Base-by-base conservation (phyloP, 2,329 filamentous ascomycete species). In the Cadophora malorum region DNA sequence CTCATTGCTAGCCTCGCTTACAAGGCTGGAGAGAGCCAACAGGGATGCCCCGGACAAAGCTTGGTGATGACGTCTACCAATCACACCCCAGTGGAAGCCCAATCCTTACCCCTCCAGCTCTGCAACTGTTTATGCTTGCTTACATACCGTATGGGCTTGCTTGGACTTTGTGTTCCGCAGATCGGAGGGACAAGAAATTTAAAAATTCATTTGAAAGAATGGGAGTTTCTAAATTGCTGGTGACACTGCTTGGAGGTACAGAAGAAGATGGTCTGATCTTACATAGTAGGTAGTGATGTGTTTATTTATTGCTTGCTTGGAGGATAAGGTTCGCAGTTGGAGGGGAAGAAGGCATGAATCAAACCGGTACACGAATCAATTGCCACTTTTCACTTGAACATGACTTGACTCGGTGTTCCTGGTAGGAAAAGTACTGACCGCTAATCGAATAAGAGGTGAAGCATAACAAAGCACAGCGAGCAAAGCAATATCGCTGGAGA, bases 31-130 rank as follows among this genome's bases (percentile, higher is more conserved):
- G 45, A 49, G 21, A 10, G 14, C 38, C 38, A n/a, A n/a, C n/a
- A n/a, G n/a, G 8, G 35, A 9, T 38, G 35, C 8, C 9, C 35
- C 14, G 9, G 14, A n/a, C 23, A 49, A 62, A 62, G 59, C 59
- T 62, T 62, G 28, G 21, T 50, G 23, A 62, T 62, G 59, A 62
- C 59, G 59, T 62, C 59, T 31, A 62, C 59, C 59, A 62, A 62
- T 62, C 41, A 62, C 9, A 33, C 25, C 38, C 9, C 14, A n/a
- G 28, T 16, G 1, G 1, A 35, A 31, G 31, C 4, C 10, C 38
- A 49, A 61, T 35, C 19, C 8, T 23, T 16, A 35, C 28, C 53
- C 28, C 28, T n/a, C 53, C 53, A 56, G 53, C 28, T 56, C 28
- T 21, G 16, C 12, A 14, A 14, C 19, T 45, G 41, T 19, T 45